These are phyloP conservation scores for Paraphoma chrysanthemicola DNA, from an alignment of 2,329 filamentous ascomycete genomes.

Conservation along the genomic window DNA sequence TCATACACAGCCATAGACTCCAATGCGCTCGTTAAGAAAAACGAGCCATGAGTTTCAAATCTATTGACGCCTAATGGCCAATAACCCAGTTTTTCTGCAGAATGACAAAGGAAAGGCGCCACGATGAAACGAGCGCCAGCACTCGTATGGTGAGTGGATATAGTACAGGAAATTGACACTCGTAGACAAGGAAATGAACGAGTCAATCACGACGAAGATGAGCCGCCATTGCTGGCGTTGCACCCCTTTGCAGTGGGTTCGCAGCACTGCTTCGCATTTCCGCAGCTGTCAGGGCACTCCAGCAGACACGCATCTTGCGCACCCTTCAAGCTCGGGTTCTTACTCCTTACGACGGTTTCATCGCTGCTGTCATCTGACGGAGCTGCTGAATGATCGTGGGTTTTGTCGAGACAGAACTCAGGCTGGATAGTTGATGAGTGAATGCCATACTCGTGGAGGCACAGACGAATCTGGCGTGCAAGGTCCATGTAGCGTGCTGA, in stretches of 20 bases:
- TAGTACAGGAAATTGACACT: slow-evolving; percentile 14
- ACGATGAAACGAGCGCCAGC: background rate
- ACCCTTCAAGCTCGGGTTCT: slow-evolving; percentile 46
- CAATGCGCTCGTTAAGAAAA: too few relatives aligned
- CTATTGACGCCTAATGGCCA: too few relatives aligned
- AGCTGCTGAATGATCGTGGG: slow-evolving; percentile 50
- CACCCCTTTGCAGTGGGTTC: slow-evolving; percentile 41
- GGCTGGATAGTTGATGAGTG: slow-evolving; percentile 98
- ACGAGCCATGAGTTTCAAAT: too few relatives aligned
- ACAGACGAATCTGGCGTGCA: slow-evolving; percentile 80
- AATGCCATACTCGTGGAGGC: slow-evolving; percentile 93
- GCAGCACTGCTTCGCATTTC: slow-evolving; percentile 51
- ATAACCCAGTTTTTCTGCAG: background rate
- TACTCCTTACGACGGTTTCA: slow-evolving; percentile 37
- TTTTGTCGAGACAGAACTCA: slow-evolving; percentile 67
- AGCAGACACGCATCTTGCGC: slow-evolving; percentile 49
- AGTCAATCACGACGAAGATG: slow-evolving; percentile 12
- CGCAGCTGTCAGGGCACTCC: slow-evolving; percentile 54
- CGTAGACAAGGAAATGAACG: background rate
- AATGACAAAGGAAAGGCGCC: background rate
- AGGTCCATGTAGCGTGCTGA: slow-evolving; percentile 87
- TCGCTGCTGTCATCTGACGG: slow-evolving; percentile 42
- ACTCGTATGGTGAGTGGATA: slow-evolving; percentile 1
- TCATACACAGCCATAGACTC: background rate
- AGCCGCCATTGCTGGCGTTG: slow-evolving; percentile 19